Evolutionary conservation across 805 yeast species (phyloP).

Genomic region (Teunomyces cretensis): DNA sequence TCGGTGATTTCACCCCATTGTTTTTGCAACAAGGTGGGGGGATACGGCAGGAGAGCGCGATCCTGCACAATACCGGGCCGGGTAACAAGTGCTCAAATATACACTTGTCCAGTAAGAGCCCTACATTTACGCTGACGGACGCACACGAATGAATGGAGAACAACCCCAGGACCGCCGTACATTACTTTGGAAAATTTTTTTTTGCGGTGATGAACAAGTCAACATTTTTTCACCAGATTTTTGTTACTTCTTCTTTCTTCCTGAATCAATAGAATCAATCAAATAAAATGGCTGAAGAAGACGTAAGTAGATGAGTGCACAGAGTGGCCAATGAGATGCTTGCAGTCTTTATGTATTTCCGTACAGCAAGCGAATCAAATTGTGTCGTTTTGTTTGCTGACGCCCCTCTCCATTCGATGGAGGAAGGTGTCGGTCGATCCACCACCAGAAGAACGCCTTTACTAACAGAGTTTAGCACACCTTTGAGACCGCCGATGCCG

Average conservation of each 20-base stretch:
- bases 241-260: constrained; percentile 3
- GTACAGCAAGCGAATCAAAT: not conserved
- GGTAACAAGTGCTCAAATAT: constrained; percentile 6
- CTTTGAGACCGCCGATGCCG: constrained; percentile 98
- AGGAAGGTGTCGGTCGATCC: not conserved
- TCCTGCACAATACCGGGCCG: not conserved
- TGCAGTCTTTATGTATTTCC: too few relatives aligned
- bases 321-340: too few relatives aligned
- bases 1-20: not conserved
- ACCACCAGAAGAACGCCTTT: constrained; percentile 7
- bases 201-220: constrained; percentile 6
- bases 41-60: not conserved
- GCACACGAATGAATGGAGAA: constrained; percentile 2
- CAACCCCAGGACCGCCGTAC: constrained; percentile 1
- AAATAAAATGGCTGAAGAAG: constrained; percentile 41
- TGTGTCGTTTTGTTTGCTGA: too few relatives aligned
- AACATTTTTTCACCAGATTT: constrained; percentile 4
- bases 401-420: too few relatives aligned
- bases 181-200: constrained; percentile 1
- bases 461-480: constrained; percentile 61
- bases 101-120: constrained; percentile 4
- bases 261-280: constrained; percentile 5
- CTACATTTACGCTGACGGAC: constrained; percentile 3
- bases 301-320: constrained; percentile 26
- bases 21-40: not conserved